Evolutionary conservation across 2,329 filamentous ascomycete species (phyloP).

Genomic region (Aureobasidium uvarum): DNA sequence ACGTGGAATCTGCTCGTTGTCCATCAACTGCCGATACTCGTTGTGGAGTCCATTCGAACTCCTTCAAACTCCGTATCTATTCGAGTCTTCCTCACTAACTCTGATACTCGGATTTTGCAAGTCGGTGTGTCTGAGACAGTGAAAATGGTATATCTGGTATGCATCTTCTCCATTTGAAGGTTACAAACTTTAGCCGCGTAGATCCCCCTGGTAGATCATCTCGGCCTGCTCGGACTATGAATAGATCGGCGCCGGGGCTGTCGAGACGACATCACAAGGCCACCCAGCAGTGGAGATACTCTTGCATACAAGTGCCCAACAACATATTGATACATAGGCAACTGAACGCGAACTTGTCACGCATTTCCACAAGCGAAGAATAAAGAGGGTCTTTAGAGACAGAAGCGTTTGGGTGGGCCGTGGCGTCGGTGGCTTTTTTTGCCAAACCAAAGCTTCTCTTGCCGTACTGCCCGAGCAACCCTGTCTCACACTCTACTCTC

Average conservation of each 20-base stretch:
- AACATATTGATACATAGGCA: background rate
- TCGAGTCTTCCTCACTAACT: background rate
- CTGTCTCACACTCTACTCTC: constrained; percentile 8
- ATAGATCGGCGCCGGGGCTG: constrained; percentile 13
- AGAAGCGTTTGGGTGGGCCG: background rate
- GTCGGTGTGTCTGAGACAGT: background rate
- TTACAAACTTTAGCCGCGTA: constrained; percentile 8
- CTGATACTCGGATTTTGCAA: background rate
- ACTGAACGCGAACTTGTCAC: constrained; percentile 1
- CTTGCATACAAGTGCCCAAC: background rate
- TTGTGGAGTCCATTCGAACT: background rate
- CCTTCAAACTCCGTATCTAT: background rate
- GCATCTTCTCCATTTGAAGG: background rate
- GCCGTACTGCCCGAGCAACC: background rate
- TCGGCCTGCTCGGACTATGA: constrained; percentile 16
- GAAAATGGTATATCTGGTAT: constrained; percentile 1
- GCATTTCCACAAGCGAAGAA: constrained; percentile 5
- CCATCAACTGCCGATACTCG: background rate
- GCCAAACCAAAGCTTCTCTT: constrained; percentile 5
- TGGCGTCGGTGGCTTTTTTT: constrained; percentile 9
- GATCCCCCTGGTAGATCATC: constrained; percentile 22
- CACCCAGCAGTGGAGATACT: constrained; percentile 15
- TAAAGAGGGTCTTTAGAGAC: background rate
- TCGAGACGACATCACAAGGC: background rate
- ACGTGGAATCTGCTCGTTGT: too few relatives aligned